Conservation (phyloP, 2,329 filamentous ascomycete genomes). For the Neofusicoccum sp. region DNA sequence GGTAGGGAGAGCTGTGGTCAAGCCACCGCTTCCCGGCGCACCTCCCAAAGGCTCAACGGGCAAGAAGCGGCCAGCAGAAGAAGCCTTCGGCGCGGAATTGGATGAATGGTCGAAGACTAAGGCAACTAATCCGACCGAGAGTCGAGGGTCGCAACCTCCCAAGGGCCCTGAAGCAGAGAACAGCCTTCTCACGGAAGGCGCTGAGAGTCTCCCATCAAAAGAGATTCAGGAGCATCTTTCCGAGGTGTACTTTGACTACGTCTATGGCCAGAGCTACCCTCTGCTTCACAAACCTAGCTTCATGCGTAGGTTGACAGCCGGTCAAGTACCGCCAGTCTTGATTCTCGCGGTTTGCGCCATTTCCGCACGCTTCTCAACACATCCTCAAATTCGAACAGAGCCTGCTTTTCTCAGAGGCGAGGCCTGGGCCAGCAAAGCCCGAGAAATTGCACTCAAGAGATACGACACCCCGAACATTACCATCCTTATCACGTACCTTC, state of each 20-base stretch:
- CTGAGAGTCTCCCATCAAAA: conserved; percentile 75
- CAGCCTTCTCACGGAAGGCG: conserved; percentile 76
- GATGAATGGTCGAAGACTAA: conserved; percentile 72
- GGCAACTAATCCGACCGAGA: conserved; percentile 47
- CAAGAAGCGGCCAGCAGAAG: conserved; percentile 81
- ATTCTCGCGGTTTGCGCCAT: conserved; percentile 93
- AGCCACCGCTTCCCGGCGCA: conserved; percentile 66
- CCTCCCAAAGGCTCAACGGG: conserved; percentile 54
- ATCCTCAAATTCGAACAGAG: conserved; percentile 72
- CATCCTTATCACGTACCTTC: conserved; percentile 83
- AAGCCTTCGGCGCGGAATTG: conserved; percentile 80
- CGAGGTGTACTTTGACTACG: conserved; percentile 91
- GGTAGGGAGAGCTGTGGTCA: conserved; percentile 79
- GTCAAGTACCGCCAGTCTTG: conserved; percentile 82
- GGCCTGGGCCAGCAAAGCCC: conserved; percentile 83
- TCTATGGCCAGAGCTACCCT: conserved; percentile 94
- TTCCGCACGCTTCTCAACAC: conserved; percentile 89
- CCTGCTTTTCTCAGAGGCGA: conserved; percentile 86
- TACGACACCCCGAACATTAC: conserved; percentile 97
- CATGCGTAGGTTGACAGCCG: conserved; percentile 80
- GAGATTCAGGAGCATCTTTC: conserved; percentile 92
- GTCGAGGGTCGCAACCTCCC: conserved; percentile 43
- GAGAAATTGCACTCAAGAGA: conserved; percentile 79
- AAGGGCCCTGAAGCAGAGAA: conserved; percentile 66
- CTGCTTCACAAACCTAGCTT: conserved; percentile 96